These are phyloP conservation scores for Asterochloris erici DNA, from an alignment of 139 green algal genomes.

Conservation along the genomic window DNA sequence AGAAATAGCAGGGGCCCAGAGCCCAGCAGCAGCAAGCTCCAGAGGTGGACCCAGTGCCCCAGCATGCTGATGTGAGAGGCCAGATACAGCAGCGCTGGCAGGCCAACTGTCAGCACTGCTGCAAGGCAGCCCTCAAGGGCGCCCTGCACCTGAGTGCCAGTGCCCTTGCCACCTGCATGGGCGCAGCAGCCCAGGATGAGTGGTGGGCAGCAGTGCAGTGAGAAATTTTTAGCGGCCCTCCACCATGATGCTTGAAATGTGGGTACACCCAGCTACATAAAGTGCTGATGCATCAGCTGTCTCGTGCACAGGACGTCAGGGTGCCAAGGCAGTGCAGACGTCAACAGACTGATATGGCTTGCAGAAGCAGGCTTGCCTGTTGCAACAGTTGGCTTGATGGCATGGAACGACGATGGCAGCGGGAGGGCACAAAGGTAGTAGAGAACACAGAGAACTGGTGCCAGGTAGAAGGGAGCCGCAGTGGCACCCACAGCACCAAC, in stretches of 20 bases:
- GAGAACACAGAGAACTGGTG: conserved; percentile 45
- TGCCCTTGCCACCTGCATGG: conserved; percentile 1
- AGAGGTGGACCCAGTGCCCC: conserved; percentile 53
- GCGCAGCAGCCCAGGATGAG: neutral
- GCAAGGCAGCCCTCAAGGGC: conserved; percentile 45
- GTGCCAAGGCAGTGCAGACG: too few species aligned
- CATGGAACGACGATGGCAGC: conserved; percentile 72
- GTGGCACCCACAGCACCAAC: conserved; percentile 41
- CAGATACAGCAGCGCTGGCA: conserved; percentile 62
- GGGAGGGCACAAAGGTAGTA: conserved; percentile 76
- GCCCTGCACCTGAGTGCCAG: conserved; percentile 34
- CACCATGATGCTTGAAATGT: too few species aligned
- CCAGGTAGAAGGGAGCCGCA: conserved; percentile 82
- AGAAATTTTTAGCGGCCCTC: too few species aligned
- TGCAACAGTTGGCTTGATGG: too few species aligned
- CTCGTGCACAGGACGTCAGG: too few species aligned
- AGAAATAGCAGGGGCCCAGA: conserved; percentile 56
- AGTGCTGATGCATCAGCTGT: too few species aligned
- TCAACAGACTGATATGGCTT: neutral
- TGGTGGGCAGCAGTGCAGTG: too few species aligned
- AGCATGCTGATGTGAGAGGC: conserved; percentile 58
- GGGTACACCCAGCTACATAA: too few species aligned
- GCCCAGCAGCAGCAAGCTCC: conserved; percentile 69
- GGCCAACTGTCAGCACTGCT: conserved; percentile 41
- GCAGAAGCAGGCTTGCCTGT: too few species aligned